A percentile compares a stretch with the other conserved stretches of the same genome.
These are phyloP conservation scores for Hygrophorus pudorinus DNA, from an alignment of 768 basidiomycete species.

Conservation along the genomic window DNA sequence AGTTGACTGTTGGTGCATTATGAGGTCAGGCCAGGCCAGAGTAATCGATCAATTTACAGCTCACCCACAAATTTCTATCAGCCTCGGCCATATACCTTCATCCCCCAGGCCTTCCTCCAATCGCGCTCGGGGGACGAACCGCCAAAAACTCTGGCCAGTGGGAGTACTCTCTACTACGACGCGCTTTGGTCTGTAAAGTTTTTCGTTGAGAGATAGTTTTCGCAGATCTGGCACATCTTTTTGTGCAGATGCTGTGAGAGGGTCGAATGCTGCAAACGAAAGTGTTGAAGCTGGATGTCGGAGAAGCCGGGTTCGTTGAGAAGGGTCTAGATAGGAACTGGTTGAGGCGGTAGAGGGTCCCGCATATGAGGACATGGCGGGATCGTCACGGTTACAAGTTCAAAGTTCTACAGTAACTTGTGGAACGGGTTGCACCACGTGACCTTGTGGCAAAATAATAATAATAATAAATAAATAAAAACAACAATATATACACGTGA, in stretches of 20 bases:
- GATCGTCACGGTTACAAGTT: too few species aligned
- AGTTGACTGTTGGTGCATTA: neutral
- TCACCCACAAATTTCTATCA: constrained; percentile 63
- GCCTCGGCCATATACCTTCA: constrained; percentile 65
- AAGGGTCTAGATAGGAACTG: constrained; percentile 47
- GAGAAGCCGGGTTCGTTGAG: constrained; percentile 54
- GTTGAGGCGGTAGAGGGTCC: constrained; percentile 18
- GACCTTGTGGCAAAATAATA: too few species aligned
- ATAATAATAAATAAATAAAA: too few species aligned
- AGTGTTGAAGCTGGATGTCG: constrained; percentile 47
- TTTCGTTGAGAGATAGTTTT: constrained; percentile 35
- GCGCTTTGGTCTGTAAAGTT: constrained; percentile 50
- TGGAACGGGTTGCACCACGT: too few species aligned
- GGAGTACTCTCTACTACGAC: constrained; percentile 62
- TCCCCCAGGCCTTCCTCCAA: constrained; percentile 45
- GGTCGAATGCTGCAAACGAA: constrained; percentile 70
- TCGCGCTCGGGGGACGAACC: constrained; percentile 67
- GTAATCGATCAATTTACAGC: constrained; percentile 13
- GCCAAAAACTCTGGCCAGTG: constrained; percentile 52
- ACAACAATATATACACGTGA: too few species aligned
- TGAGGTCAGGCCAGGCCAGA: neutral
- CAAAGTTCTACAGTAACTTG: too few species aligned
- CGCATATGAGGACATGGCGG: constrained; percentile 6
- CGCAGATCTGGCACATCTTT: constrained; percentile 25
- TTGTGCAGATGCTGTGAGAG: constrained; percentile 44